Evolutionary conservation across 495 filamentous ascomycete genomes (phyloP), one percentile per base, ranked within the genome.

Genomic region (Penicillium lividum): DNA sequence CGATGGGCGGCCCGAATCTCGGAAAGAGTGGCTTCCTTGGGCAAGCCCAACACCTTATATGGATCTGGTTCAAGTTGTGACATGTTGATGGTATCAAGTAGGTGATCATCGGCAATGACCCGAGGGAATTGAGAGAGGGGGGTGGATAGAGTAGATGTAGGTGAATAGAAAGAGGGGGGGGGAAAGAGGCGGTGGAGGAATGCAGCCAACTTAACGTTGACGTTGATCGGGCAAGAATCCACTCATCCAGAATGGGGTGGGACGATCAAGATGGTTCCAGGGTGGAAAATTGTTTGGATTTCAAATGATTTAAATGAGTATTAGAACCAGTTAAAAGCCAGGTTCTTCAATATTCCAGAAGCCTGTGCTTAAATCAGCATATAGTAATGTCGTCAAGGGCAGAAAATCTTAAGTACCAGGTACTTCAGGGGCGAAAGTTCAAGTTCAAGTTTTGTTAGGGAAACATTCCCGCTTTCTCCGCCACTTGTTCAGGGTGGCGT

Each of bases 1-100:
- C 91, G 89, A 77, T 97, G 89, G 16, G 91, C 87, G 47, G 81
- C 78, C 59, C 91, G 87, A 69, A 98, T 93, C 57, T 87, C 84
- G 27, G 86, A 65, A 22, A 88, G 73, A 51, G 88, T 82, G 42
- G 91, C 91, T 70, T 90, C 84, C 67, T 86, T 89, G 42, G 86
- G 64, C 45, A 98, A 82, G 45, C 91, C 90, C 40, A 98, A 83
- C 15, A 84, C 77, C 54, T 81, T 84, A 82, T 98, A 98, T 29
- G 92, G 93, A 73, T 97, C 90, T 54, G 85, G 81, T 53, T 89
- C 87, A 47, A 79, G 61, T 8, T 74, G 77, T 52, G 74, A 82
- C 89, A 92, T 93, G 77, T 40, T 66, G 33, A 53, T 38, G 43
- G 40, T 46, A 49, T 40, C 43, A 48, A 51, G 46, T 55, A 40